phyloP scores from a whole-genome alignment of 345 rosid genomes.

The Adansonia digitata region DNA sequence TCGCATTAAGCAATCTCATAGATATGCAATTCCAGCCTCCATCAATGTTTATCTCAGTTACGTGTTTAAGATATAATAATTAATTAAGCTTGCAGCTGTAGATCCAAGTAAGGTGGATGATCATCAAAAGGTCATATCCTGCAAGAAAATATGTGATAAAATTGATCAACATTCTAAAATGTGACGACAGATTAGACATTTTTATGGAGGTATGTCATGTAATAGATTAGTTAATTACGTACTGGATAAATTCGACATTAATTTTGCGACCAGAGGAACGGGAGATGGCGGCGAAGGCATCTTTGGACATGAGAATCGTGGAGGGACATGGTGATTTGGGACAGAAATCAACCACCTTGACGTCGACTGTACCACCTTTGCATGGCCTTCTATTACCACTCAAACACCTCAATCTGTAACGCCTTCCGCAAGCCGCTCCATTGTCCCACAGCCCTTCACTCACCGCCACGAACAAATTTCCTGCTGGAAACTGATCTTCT shows the following conservation, averaged over 20 bases:
- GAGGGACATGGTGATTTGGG: slow-evolving; percentile 26
- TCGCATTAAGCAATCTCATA: too few species aligned
- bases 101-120: too few species aligned
- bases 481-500: slow-evolving; percentile 25
- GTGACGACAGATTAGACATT: too few species aligned
- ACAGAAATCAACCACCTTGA: slow-evolving; percentile 36
- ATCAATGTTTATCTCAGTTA: too few species aligned
- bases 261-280: background rate
- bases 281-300: slow-evolving; percentile 27
- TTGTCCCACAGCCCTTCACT: slow-evolving; percentile 35
- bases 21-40: too few species aligned
- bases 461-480: slow-evolving; percentile 25
- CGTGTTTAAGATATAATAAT: too few species aligned
- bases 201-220: too few species aligned
- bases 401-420: slow-evolving; percentile 26
- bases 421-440: slow-evolving; percentile 31
- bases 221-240: too few species aligned
- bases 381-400: slow-evolving; percentile 23
- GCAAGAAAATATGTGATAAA: too few species aligned
- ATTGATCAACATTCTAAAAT: too few species aligned
- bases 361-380: slow-evolving; percentile 21
- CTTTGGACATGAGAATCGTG: slow-evolving; percentile 17
- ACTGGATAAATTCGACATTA: background rate
- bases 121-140: too few species aligned
- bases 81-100: too few species aligned